Base-by-base conservation (phyloP, 257 asterid species). In the Petrea volubilis region DNA sequence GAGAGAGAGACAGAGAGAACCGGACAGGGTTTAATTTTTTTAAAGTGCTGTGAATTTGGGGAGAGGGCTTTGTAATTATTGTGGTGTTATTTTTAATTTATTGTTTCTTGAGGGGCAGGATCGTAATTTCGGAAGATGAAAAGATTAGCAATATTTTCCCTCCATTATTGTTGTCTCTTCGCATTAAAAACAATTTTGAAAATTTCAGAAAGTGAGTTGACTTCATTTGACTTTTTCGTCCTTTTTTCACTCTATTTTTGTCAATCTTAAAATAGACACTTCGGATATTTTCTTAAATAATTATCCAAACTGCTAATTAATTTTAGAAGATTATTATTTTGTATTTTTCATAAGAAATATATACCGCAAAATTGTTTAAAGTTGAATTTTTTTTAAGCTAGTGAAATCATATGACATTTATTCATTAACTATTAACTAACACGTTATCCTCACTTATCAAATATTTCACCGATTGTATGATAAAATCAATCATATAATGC, bases 91-190 rank as follows among this genome's bases (percentile, higher is more conserved):
- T 40, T 63, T 31, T 25, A 43, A 44, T 60, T 74, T 66, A 23
- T 31, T 31, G 27, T 7, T 43, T 51, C 40, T 1, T 3, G 25
- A 18, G 71, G 86, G 86, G 29, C 43, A 2, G 1, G 14, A 11
- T n/a, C 55, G 79, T 68, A 36, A 68, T 75, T 81, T 47, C 21
- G 5, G 5, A 2, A 11, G 18, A 7, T 31, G 21, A 7, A 15
- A 5, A 46, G 75, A 74, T 43, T 68, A 38, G 17, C 72, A 14
- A 53, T 67, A 55, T 65, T 81, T n/a, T 81, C 83, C 86, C 86
- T 81, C 83, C 86, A 78, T 74, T 72, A 78, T 81, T 71, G 65
- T 38, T 67, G 40, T 66, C 67, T 58, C 59, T 40, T 60, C 59
- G 50, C 71, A 50, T 71, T 73, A 64, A 70, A 73, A 68, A 60